Evolutionary conservation across 2,329 filamentous ascomycete species (phyloP).

Genomic region (Penicillium hordei): DNA sequence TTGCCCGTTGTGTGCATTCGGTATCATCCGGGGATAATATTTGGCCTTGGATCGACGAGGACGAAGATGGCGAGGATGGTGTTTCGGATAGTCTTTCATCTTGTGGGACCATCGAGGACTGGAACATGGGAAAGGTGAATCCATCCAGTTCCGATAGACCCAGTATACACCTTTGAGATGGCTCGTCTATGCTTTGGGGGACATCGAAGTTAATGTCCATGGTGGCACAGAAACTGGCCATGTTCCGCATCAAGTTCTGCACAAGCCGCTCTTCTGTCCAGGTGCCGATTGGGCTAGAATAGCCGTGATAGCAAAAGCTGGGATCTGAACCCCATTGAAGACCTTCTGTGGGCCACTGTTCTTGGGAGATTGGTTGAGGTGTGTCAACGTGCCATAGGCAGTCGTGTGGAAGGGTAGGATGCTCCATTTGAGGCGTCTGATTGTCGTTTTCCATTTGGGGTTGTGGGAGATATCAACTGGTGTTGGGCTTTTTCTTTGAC

Average conservation of each 20-base stretch:
- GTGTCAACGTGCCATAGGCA: slow-evolving; percentile 1
- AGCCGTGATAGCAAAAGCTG: slow-evolving; percentile 26
- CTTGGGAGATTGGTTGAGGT: slow-evolving; percentile 3
- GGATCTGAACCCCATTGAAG: slow-evolving; percentile 26
- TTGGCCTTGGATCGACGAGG: background rate
- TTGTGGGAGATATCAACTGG: background rate
- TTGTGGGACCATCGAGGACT: background rate
- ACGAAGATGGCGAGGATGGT: background rate
- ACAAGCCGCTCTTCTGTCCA: slow-evolving; percentile 25
- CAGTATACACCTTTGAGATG: background rate
- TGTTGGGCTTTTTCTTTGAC: background rate
- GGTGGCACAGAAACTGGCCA: slow-evolving; percentile 15
- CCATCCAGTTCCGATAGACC: slow-evolving; percentile 5
- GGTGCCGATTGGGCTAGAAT: slow-evolving; percentile 20
- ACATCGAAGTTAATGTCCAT: slow-evolving; percentile 13
- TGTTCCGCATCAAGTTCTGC: slow-evolving; percentile 22
- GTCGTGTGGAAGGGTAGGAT: background rate
- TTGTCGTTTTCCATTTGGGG: slow-evolving; percentile 1
- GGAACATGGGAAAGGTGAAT: slow-evolving; percentile 1
- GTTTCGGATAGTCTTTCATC: slow-evolving; percentile 2
- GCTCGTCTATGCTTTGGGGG: background rate
- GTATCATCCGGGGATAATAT: background rate
- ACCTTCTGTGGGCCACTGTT: slow-evolving; percentile 11
- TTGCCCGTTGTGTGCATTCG: slow-evolving; percentile 2
- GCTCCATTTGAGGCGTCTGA: background rate